Evolutionary conservation across 805 yeast species (phyloP).

Genomic region (Torulaspora indica): DNA sequence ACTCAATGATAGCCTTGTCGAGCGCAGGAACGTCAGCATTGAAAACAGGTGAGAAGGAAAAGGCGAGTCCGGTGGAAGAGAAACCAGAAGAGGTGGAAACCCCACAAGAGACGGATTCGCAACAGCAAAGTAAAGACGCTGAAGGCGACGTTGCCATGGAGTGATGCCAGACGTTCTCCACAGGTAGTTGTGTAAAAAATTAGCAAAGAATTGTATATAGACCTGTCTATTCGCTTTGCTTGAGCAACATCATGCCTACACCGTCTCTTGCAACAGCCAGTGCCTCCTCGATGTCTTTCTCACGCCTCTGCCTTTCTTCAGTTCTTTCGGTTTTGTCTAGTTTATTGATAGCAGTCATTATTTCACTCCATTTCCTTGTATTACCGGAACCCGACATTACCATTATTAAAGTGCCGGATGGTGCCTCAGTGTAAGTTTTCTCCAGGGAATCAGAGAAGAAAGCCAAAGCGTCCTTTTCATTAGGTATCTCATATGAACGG

Average conservation of each 20-base stretch:
- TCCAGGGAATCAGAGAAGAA: constrained; percentile 44
- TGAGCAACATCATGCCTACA: constrained; percentile 50
- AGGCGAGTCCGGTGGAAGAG: background rate
- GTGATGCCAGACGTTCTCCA: background rate
- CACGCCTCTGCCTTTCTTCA: constrained; percentile 42
- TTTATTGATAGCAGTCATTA: constrained; percentile 42
- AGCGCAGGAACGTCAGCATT: constrained; percentile 24
- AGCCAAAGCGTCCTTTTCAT: constrained; percentile 14
- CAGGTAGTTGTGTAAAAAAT: background rate
- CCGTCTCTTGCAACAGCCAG: constrained; percentile 56
- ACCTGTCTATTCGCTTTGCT: constrained; percentile 20
- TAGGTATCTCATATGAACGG: constrained; percentile 6
- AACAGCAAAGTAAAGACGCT: constrained; percentile 4
- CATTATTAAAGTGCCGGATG: constrained; percentile 56
- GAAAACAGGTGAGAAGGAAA: background rate
- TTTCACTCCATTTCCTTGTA: constrained; percentile 41
- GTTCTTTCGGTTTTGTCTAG: constrained; percentile 40
- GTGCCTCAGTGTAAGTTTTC: constrained; percentile 48
- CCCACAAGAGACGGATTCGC: background rate
- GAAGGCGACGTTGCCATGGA: constrained; percentile 9
- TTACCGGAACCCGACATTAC: constrained; percentile 62
- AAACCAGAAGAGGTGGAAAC: background rate
- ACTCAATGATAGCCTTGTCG: constrained; percentile 44
- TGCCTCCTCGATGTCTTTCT: constrained; percentile 44
- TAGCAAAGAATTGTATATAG: background rate